These are phyloP conservation scores for Maudiozyma serrabonitensis DNA, from an alignment of 805 yeast genomes.

Conservation along the genomic window DNA sequence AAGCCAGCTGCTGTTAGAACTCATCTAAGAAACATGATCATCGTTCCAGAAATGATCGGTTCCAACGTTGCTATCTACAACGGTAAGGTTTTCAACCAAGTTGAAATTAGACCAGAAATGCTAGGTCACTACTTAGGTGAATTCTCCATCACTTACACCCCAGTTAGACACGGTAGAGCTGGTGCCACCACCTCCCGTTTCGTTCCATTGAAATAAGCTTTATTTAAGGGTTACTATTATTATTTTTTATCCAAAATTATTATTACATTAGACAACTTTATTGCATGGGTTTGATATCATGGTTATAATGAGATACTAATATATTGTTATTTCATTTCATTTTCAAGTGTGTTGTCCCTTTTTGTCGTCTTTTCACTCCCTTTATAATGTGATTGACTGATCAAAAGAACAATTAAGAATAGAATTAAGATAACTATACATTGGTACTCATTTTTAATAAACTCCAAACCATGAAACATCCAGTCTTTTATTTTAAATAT, in stretches of 20 bases:
- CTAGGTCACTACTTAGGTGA: constrained; percentile 99
- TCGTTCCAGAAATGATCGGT: constrained; percentile 99
- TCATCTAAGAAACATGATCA: constrained; percentile 97
- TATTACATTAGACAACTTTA: no score
- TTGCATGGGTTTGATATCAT: no score
- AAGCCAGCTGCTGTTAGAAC: constrained; percentile 98
- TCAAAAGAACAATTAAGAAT: no score
- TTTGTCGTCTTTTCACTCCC: no score
- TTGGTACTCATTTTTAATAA: no score
- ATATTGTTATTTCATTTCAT: no score
- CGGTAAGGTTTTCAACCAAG: constrained; percentile 99
- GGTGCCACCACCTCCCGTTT: constrained; percentile 73
- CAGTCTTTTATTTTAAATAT: no score
- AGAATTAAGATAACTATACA: no score
- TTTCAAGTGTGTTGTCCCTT: no score
- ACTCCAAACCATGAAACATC: no score
- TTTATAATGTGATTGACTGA: no score
- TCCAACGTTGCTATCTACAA: constrained; percentile 98
- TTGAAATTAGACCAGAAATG: constrained; percentile 99
- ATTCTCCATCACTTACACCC: constrained; percentile 98
- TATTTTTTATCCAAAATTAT: not conserved
- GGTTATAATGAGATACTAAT: no score
- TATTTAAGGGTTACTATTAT: not conserved
- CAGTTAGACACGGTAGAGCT: constrained; percentile 99
- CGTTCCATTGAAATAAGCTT: constrained; percentile 54